phyloP scores from a whole-genome alignment of 1,284 basidiomycete genomes.

The Trametes hirsuta region DNA sequence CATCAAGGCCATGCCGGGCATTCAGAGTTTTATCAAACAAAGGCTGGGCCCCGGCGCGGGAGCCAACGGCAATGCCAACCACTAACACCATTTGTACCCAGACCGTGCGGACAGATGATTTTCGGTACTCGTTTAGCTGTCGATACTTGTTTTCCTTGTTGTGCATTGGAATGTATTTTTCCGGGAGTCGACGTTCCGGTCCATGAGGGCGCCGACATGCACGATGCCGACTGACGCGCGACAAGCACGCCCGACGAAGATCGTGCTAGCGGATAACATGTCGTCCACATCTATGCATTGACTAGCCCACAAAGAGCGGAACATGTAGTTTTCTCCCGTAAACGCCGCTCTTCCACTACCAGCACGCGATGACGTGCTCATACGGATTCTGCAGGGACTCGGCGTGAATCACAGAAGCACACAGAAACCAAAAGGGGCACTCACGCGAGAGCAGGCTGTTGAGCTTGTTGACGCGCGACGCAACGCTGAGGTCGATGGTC shows the following conservation, averaged over 20 bases:
- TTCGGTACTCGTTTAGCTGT: neutral
- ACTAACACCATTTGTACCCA: neutral
- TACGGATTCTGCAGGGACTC: slow-evolving; percentile 16
- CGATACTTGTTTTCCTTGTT: slow-evolving; percentile 8
- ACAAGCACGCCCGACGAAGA: neutral
- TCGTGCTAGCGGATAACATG: neutral
- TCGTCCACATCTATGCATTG: slow-evolving; percentile 22
- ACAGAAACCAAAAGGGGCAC: slow-evolving; percentile 23
- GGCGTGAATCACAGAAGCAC: neutral
- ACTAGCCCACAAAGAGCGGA: slow-evolving; percentile 5
- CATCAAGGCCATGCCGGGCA: slow-evolving; percentile 60
- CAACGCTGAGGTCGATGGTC: slow-evolving; percentile 94
- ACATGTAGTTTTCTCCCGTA: slow-evolving; percentile 9
- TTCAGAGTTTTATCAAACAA: slow-evolving; percentile 51
- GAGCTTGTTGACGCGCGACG: slow-evolving; percentile 92
- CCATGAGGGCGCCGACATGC: neutral
- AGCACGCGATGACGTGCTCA: slow-evolving; percentile 1
- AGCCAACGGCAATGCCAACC: slow-evolving; percentile 3
- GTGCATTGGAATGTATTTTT: neutral
- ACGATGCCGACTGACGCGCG: neutral
- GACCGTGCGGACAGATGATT: no score
- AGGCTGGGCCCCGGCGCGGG: slow-evolving; percentile 1
- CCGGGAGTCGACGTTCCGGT: no score
- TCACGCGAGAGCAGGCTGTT: slow-evolving; percentile 86
- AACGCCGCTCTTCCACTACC: neutral